A percentile compares a stretch with the other conserved stretches of the same genome.
phyloP scores from a whole-genome alignment of 371 early-diverging fungal genomes.

The Zopfochytrium polystomum region DNA sequence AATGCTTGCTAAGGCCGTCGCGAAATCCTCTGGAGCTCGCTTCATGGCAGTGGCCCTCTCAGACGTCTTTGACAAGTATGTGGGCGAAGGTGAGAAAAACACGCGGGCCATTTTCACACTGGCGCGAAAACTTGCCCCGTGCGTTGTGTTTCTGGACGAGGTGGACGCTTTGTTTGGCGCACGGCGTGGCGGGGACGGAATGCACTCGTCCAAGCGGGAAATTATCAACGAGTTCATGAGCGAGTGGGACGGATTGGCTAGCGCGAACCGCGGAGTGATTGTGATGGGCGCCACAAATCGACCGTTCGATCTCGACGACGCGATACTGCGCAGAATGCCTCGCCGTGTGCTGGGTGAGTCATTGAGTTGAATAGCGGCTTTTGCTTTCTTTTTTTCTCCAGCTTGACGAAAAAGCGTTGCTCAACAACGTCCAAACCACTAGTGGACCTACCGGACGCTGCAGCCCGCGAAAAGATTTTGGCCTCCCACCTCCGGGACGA shows the following conservation, averaged over 20 bases:
- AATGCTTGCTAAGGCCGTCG: conserved; percentile 93
- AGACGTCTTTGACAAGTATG: conserved; percentile 93
- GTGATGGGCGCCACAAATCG: conserved; percentile 98
- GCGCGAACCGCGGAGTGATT: conserved; percentile 83
- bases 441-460: no score
- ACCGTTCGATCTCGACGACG: conserved; percentile 98
- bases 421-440: no score
- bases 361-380: neutral
- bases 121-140: conserved; percentile 91
- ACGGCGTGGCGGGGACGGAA: conserved; percentile 27
- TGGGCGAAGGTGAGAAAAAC: conserved; percentile 98
- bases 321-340: conserved; percentile 94
- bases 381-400: conserved; percentile 1
- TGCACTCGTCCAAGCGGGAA: conserved; percentile 66
- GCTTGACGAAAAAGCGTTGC: no score
- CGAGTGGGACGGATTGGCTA: conserved; percentile 97
- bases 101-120: conserved; percentile 92
- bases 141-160: conserved; percentile 98
- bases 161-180: conserved; percentile 82
- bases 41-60: conserved; percentile 93
- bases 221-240: conserved; percentile 95
- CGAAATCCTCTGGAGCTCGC: conserved; percentile 89
- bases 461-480: no score
- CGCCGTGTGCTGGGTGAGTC: conserved; percentile 79
- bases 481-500: no score